Percentiles rank a stretch among this genome's conserved stretches.
Conservation (phyloP, 306 rosid genomes). For the Vachellia pachyceras region DNA sequence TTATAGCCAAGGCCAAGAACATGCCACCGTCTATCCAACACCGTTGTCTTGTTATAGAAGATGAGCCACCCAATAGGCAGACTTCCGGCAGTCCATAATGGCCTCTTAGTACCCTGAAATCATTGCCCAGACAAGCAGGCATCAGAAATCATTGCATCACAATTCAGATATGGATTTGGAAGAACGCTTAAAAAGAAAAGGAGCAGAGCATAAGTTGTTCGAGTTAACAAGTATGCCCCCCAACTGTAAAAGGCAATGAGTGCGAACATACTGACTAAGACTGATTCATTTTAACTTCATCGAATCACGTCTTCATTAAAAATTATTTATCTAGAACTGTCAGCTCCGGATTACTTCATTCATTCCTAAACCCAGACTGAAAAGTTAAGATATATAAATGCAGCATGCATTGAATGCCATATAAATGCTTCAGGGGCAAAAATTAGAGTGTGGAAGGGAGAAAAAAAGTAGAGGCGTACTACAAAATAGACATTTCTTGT, state of each 20-base stretch:
- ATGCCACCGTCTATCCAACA: conserved; percentile 87
- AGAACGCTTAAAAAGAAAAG: background rate
- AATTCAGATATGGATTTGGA: background rate
- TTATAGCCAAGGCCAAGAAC: conserved; percentile 83
- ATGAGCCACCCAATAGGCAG: conserved; percentile 94
- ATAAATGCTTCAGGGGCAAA: background rate
- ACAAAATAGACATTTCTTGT: conserved; percentile 14
- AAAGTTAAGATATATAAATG: background rate
- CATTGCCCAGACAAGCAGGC: too few species aligned
- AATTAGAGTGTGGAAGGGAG: background rate
- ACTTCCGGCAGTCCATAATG: conserved; percentile 75
- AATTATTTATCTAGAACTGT: background rate
- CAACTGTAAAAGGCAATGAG: too few species aligned
- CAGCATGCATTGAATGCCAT: conserved; percentile 4
- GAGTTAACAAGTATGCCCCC: background rate
- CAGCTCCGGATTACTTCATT: conserved; percentile 14
- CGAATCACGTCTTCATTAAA: background rate
- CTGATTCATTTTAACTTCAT: too few species aligned
- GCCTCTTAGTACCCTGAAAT: conserved; percentile 74
- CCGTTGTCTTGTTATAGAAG: conserved; percentile 67
- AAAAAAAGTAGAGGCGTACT: conserved; percentile 17
- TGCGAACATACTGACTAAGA: too few species aligned
- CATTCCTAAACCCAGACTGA: conserved; percentile 16
- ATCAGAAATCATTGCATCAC: conserved; percentile 11
- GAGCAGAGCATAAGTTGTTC: background rate